phyloP scores from a whole-genome alignment of 805 yeast genomes.

The Zygoascus flipseniorum region DNA sequence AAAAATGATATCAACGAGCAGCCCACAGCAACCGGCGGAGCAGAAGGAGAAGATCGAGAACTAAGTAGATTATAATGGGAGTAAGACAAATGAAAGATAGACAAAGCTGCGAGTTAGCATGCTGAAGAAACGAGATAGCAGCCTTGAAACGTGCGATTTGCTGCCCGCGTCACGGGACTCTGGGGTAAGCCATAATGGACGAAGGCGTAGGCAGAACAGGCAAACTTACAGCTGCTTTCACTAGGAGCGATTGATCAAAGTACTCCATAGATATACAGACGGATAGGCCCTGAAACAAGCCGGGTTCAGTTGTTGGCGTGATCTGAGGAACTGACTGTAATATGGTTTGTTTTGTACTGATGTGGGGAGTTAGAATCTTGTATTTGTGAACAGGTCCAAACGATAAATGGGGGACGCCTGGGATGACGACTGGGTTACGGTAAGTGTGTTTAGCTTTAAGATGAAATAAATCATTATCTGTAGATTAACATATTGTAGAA shows the following conservation, averaged over 20 bases:
- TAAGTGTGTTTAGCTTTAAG: background rate
- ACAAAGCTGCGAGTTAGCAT: slow-evolving; percentile 9
- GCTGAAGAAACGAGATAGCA: background rate
- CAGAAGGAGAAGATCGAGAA: slow-evolving; percentile 15
- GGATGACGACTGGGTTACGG: slow-evolving; percentile 11
- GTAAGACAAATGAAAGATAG: slow-evolving; percentile 38
- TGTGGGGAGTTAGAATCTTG: too few relatives aligned
- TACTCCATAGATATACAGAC: background rate
- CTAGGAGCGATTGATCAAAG: background rate
- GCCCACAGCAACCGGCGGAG: slow-evolving; percentile 1
- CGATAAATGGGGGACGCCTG: slow-evolving; percentile 5
- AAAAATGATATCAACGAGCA: background rate
- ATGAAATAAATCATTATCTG: background rate
- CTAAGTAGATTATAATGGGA: slow-evolving; percentile 17
- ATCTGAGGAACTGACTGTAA: too few relatives aligned
- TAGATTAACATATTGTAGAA: background rate
- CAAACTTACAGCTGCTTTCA: background rate
- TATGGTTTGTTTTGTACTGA: too few relatives aligned
- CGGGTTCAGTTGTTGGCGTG: too few relatives aligned
- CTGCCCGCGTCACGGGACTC: background rate
- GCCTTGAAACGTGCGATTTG: background rate
- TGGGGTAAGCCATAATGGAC: background rate
- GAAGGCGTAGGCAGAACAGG: too few relatives aligned
- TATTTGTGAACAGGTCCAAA: too few relatives aligned
- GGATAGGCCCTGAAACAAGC: too few relatives aligned